Conservation (phyloP, 2,329 filamentous ascomycete species). For the Sclerotinia subarctica region DNA sequence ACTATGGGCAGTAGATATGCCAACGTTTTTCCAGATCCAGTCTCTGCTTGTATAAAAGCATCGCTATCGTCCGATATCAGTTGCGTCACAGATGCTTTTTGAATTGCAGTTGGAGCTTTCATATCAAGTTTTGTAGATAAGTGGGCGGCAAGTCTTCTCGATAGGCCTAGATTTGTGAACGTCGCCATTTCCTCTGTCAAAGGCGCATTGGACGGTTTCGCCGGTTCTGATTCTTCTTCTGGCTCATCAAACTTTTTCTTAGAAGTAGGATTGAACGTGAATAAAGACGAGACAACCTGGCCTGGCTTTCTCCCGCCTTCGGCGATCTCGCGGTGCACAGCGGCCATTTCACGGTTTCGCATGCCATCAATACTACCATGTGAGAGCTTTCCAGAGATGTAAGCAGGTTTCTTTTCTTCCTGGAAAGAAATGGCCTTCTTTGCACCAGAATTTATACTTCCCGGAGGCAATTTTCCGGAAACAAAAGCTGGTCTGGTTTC, state of each 20-base stretch:
- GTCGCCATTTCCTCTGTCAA: constrained; percentile 78
- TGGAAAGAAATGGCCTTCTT: constrained; percentile 28
- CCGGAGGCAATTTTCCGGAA: constrained; percentile 40
- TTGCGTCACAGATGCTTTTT: constrained; percentile 82
- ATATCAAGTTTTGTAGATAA: constrained; percentile 81
- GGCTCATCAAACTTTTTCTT: constrained; percentile 57
- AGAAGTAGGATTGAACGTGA: constrained; percentile 80
- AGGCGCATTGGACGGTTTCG: constrained; percentile 86
- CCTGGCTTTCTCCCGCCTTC: constrained; percentile 44
- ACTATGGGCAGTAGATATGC: constrained; percentile 94
- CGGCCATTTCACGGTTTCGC: constrained; percentile 31
- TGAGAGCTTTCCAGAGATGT: constrained; percentile 32
- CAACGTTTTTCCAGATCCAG: constrained; percentile 94
- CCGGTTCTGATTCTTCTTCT: constrained; percentile 49
- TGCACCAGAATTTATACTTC: constrained; percentile 37
- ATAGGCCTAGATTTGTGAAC: constrained; percentile 83
- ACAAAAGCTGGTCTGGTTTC: constrained; percentile 28
- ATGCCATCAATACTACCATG: constrained; percentile 34
- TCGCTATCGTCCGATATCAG: constrained; percentile 78
- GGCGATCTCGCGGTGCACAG: constrained; percentile 30
- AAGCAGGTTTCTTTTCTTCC: constrained; percentile 33
- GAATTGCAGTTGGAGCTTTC: constrained; percentile 90
- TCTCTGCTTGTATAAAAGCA: constrained; percentile 95
- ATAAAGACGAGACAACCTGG: constrained; percentile 84
- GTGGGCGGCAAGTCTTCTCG: constrained; percentile 75